Base-by-base conservation (phyloP, 345 rosid genomes). In the Gossypium rotundifolium region DNA sequence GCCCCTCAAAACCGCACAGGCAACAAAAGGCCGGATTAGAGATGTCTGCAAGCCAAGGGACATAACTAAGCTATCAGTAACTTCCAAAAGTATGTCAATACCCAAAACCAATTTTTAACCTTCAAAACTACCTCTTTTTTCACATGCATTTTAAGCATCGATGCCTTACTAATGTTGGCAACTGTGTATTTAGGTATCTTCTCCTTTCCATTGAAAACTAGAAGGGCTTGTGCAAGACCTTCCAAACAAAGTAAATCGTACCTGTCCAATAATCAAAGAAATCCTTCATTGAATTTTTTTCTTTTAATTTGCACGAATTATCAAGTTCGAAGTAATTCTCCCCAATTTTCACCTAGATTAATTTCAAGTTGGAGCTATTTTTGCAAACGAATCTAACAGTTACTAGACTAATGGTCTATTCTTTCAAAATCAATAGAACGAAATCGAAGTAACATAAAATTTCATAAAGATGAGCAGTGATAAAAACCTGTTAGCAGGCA, bases 181-280 rank as follows among this genome's bases (percentile, higher is more conserved):
- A 92, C 78, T 9, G 38, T 75, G 65, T 87, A 90, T 0, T 54
- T 77, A 2, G 99, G 99, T 17, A 82, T 79, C 78, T 82, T 80
- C 64, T 93, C 88, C 79, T 87, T 82, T 77, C 83, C 65, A 71
- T 81, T 89, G 85, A 95, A 95, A 81, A 93, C 57, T 6, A 94
- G 90, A 46, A 95, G 98, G 76, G 99, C 89, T 87, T 82, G 94
- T n/a, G 98, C 97, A 81, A 95, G 84, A 62, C 99, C 99, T 85
- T 93, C 98, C 9, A 91, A 93, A 84, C 97, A 95, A 51, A 95
- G 97, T 79, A 95, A 85, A 86, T 95, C 99, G 12, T 91, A 91
- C 81, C 99, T 95, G 85, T 75, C 38, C 57, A 71, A 7, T 46
- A 65, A 46, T 12, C 25, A 65, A 64, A 66, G 7, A 66, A 17